Evolutionary conservation across 306 rosid species (phyloP).

Genomic region (Argentina anserina): DNA sequence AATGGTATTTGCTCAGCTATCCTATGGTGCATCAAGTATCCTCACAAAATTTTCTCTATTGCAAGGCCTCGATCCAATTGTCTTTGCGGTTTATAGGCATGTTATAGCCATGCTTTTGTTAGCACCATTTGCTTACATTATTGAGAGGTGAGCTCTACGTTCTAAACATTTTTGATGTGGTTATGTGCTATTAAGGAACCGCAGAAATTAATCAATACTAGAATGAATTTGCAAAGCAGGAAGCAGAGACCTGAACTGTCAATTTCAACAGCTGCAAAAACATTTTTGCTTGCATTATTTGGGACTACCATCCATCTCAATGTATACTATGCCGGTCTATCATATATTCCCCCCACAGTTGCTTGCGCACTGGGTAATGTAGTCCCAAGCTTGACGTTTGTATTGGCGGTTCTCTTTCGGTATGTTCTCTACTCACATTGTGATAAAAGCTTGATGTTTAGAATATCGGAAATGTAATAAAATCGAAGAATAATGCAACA

Average conservation of each 20-base stretch:
- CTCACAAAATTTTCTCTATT: slow-evolving; percentile 21
- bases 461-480: neutral
- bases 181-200: neutral
- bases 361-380: slow-evolving; percentile 35
- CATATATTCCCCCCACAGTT: slow-evolving; percentile 28
- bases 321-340: slow-evolving; percentile 32
- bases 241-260: slow-evolving; percentile 25
- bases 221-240: slow-evolving; percentile 17
- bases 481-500: neutral
- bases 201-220: neutral
- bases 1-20: slow-evolving; percentile 19
- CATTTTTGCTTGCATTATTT: slow-evolving; percentile 28
- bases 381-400: slow-evolving; percentile 34
- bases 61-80: slow-evolving; percentile 29
- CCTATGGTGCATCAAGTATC: slow-evolving; percentile 21
- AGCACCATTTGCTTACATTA: slow-evolving; percentile 24
- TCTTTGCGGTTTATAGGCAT: slow-evolving; percentile 32
- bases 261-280: slow-evolving; percentile 16
- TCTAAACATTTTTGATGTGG: neutral
- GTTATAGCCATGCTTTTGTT: slow-evolving; percentile 24
- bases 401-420: slow-evolving; percentile 28
- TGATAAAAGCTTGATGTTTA: too few relatives aligned
- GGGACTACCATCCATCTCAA: slow-evolving; percentile 39
- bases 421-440: neutral
- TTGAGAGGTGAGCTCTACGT: slow-evolving; percentile 24